These are phyloP conservation scores for Pleurostoma richardsiae DNA, from an alignment of 2,329 filamentous ascomycete species.

Conservation along the genomic window DNA sequence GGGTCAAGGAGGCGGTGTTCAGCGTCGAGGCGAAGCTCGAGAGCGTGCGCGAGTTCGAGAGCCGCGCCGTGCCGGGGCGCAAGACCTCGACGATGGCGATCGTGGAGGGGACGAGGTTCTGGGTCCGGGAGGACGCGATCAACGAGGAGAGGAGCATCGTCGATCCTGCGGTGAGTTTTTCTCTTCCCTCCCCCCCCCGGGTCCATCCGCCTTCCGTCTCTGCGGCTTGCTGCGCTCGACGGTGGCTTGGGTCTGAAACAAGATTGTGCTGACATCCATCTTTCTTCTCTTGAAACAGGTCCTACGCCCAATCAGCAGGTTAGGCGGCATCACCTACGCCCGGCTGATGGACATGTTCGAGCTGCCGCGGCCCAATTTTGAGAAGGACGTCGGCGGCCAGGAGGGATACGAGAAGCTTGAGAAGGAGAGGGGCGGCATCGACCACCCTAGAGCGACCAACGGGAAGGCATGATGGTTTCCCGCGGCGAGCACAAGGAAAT, in stretches of 20 bases:
- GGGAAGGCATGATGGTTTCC: too few species aligned
- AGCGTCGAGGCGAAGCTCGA: slow-evolving; percentile 77
- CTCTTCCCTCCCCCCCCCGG: background rate
- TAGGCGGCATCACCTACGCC: slow-evolving; percentile 85
- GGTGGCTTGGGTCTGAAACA: too few species aligned
- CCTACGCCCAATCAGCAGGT: slow-evolving; percentile 67
- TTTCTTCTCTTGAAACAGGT: slow-evolving; percentile 34
- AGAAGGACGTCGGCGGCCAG: slow-evolving; percentile 43
- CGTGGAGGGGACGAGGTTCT: slow-evolving; percentile 81
- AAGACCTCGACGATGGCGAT: slow-evolving; percentile 71
- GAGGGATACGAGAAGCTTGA: slow-evolving; percentile 54
- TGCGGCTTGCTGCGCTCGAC: too few species aligned
- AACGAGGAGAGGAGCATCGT: slow-evolving; percentile 71
- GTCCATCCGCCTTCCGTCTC: too few species aligned
- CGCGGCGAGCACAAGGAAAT: too few species aligned
- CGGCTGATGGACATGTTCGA: slow-evolving; percentile 67
- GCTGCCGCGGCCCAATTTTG: slow-evolving; percentile 58
- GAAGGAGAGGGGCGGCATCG: slow-evolving; percentile 19
- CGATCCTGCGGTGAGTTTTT: slow-evolving; percentile 57
- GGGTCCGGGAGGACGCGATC: slow-evolving; percentile 83
- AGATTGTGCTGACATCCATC: too few species aligned
- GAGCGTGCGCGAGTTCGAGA: slow-evolving; percentile 72
- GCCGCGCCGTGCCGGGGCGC: slow-evolving; percentile 62
- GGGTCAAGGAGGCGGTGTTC: slow-evolving; percentile 80
- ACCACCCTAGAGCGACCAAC: background rate